Conservation (phyloP, 805 yeast genomes). For the Lipomyces orientalis region DNA sequence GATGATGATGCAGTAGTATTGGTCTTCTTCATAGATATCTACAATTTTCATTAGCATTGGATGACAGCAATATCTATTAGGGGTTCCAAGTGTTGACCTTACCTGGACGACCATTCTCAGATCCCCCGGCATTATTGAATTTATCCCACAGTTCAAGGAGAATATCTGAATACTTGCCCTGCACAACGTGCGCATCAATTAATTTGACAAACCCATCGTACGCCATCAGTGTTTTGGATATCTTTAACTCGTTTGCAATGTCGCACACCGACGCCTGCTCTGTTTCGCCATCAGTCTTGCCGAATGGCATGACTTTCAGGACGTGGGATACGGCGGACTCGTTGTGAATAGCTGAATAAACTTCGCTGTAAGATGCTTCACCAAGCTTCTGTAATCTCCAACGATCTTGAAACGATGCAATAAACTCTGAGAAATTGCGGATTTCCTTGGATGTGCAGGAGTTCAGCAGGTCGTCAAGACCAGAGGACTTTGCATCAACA, state of each 20-base stretch:
- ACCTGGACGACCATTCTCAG: conserved; percentile 50
- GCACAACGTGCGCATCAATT: conserved; percentile 53
- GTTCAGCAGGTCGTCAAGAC: conserved; percentile 46
- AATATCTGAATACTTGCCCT: conserved; percentile 52
- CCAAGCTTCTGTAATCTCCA: conserved; percentile 49
- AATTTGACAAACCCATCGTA: conserved; percentile 55
- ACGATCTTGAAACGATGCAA: conserved; percentile 37
- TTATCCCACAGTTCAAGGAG: conserved; percentile 55
- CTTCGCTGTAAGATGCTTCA: conserved; percentile 57
- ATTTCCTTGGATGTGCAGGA: conserved; percentile 48
- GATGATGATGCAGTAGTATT: conserved; percentile 47
- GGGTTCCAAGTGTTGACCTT: not conserved
- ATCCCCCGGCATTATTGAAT: conserved; percentile 41
- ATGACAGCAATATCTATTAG: not conserved
- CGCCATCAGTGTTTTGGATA: conserved; percentile 50
- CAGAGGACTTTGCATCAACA: conserved; percentile 28
- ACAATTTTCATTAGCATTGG: conserved; percentile 11
- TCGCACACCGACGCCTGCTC: conserved; percentile 53
- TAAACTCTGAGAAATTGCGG: conserved; percentile 46
- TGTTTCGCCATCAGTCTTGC: conserved; percentile 45
- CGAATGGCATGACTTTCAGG: conserved; percentile 61
- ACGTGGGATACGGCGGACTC: conserved; percentile 45
- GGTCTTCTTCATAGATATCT: conserved; percentile 45
- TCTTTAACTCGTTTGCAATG: conserved; percentile 55
- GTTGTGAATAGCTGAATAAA: conserved; percentile 46